These are phyloP conservation scores for Colletotrichum liriopes DNA, from an alignment of 2,329 filamentous ascomycete species.

Conservation along the genomic window DNA sequence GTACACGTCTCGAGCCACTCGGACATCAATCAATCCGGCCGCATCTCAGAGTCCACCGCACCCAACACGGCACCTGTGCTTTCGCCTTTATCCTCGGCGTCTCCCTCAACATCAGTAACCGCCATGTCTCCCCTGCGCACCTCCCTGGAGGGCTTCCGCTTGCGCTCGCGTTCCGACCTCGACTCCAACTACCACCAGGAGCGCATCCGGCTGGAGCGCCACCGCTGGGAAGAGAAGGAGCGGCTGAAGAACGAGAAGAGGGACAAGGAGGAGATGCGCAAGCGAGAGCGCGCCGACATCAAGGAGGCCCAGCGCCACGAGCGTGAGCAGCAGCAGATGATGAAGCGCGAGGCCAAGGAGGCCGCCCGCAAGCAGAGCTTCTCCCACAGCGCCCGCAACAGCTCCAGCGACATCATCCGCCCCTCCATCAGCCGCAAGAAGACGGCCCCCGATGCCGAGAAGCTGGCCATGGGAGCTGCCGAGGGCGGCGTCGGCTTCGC, in stretches of 20 bases:
- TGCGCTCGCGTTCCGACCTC: slow-evolving; percentile 73
- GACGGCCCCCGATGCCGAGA: slow-evolving; percentile 55
- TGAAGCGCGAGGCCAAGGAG: slow-evolving; percentile 37
- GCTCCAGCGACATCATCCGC: slow-evolving; percentile 51
- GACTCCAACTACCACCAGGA: slow-evolving; percentile 68
- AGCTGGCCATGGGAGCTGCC: slow-evolving; percentile 49
- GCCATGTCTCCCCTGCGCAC: slow-evolving; percentile 69
- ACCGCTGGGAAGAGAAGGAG: slow-evolving; percentile 76
- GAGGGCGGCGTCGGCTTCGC: slow-evolving; percentile 53
- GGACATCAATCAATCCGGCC: slow-evolving; percentile 59
- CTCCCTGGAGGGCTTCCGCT: slow-evolving; percentile 74
- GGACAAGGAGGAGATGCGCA: slow-evolving; percentile 71
- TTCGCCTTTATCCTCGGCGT: slow-evolving; percentile 50
- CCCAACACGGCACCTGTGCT: slow-evolving; percentile 48
- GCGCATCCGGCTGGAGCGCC: slow-evolving; percentile 73
- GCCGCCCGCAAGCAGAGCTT: slow-evolving; percentile 58
- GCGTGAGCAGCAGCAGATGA: slow-evolving; percentile 55
- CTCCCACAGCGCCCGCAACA: slow-evolving; percentile 51
- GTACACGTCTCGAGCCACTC: slow-evolving; percentile 64
- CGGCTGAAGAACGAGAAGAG: slow-evolving; percentile 75
- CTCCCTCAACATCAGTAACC: slow-evolving; percentile 52
- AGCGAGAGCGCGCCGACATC: slow-evolving; percentile 71
- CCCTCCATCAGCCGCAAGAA: slow-evolving; percentile 50
- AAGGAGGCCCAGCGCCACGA: slow-evolving; percentile 70
- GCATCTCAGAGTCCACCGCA: slow-evolving; percentile 46